Evolutionary conservation across 805 yeast species (phyloP), one percentile per base, ranked within the genome.

Genomic region (Kuraishia hungarica): DNA sequence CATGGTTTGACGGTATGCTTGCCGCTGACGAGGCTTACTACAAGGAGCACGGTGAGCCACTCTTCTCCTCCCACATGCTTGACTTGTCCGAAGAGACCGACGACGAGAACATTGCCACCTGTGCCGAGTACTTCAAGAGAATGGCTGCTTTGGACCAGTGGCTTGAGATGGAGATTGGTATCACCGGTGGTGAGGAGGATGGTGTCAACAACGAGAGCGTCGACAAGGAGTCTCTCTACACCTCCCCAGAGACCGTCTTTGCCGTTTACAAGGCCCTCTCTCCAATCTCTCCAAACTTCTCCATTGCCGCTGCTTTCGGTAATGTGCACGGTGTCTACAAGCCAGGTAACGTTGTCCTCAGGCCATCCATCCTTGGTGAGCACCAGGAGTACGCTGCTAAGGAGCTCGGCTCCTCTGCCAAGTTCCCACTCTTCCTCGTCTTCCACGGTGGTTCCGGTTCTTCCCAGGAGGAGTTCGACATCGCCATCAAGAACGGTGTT

Each of bases 381-480:
- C 97, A 93, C 82, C 99, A 94, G 81, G 77, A 76, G 59, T 91
- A 85, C 79, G 96, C 97, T 66, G 79, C 82, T 74, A 75, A 84
- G 73, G 75, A 87, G 73, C 63, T 78, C 59, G 80, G 80, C 61
- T 67, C 85, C 61, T 63, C 72, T 57, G 71, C 68, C 59, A 76
- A 78, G 72, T 71, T 75, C 63, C 98, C 99, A 73, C 80, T 94
- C 72, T 94, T 84, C 88, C 83, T 94, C 66, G 99, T 94, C 65
- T 94, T 94, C 97, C 99, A 94, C 84, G 99, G 99, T 80, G 99
- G 99, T 77, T 94, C 99, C 61, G 99, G 99, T 77, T 94, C 99
- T 55, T 69, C 94, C 63, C 96, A 87, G 77, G 74, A 77, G 62
- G 99, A 94, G 79, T 94, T 88, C 76, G 87, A 88, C 79, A 83